Conservation (phyloP, 306 rosid genomes). For the Ammopiptanthus mongolicus region DNA sequence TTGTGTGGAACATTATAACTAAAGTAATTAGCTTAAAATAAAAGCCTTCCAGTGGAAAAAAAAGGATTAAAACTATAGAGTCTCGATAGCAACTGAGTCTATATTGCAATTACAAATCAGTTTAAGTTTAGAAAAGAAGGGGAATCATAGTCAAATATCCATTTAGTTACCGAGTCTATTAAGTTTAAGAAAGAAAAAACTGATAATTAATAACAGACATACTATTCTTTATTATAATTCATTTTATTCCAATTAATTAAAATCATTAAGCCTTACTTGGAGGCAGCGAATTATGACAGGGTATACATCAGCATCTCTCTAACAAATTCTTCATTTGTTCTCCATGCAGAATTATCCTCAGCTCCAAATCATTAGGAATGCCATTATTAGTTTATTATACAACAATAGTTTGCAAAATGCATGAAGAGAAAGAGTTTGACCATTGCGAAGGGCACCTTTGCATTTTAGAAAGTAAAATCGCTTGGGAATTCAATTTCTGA, state of each 20-base stretch:
- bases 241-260: neutral
- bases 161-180: neutral
- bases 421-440: neutral
- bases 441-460: neutral
- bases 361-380: constrained; percentile 30
- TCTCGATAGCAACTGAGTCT: no score
- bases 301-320: constrained; percentile 87
- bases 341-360: constrained; percentile 76
- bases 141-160: no score
- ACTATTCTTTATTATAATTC: neutral
- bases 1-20: no score
- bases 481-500: neutral
- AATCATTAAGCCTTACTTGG: constrained; percentile 36
- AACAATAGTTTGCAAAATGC: neutral
- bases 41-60: neutral
- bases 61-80: neutral
- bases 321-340: constrained; percentile 77
- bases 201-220: neutral
- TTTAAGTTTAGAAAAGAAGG: no score
- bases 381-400: neutral
- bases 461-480: neutral
- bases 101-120: no score
- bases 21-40: constrained; percentile 4
- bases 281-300: constrained; percentile 61
- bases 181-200: neutral